A percentile compares a stretch with the other conserved stretches of the same genome.
These are phyloP conservation scores for Trichoderma hamatum DNA, from an alignment of 2,329 filamentous ascomycete genomes.

Conservation along the genomic window DNA sequence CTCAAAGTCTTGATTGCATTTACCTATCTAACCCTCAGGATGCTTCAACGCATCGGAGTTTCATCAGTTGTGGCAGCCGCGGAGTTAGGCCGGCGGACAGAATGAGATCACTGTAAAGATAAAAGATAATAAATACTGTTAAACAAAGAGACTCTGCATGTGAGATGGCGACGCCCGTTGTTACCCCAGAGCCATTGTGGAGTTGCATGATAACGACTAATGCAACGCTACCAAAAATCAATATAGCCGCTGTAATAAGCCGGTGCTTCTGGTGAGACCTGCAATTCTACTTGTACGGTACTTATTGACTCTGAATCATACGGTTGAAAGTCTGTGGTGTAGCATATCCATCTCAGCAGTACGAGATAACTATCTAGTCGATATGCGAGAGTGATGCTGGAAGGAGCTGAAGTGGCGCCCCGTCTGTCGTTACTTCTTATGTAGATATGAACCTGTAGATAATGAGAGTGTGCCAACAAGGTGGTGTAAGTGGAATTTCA, in stretches of 20 bases:
- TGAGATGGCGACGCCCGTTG: background rate
- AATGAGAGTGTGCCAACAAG: background rate
- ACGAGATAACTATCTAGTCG: too few relatives aligned
- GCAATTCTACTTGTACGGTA: background rate
- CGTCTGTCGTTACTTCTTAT: background rate
- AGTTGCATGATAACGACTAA: background rate
- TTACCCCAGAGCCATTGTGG: background rate
- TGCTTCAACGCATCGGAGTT: background rate
- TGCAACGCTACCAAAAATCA: background rate
- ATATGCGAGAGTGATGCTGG: background rate
- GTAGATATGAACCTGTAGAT: background rate
- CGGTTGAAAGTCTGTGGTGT: background rate
- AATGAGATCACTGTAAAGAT: constrained; percentile 16
- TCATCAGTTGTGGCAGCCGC: background rate
- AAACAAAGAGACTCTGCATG: background rate
- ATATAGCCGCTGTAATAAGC: background rate
- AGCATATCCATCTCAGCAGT: background rate
- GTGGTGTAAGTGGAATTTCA: background rate
- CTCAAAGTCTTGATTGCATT: background rate
- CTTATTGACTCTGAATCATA: background rate
- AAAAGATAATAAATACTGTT: background rate
- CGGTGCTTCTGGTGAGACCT: background rate
- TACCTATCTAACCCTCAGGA: background rate
- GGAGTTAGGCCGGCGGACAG: constrained; percentile 11
- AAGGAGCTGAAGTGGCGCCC: background rate